Evolutionary conservation across 768 basidiomycete genomes (phyloP).

Genomic region (Rossbeevera mucosa): DNA sequence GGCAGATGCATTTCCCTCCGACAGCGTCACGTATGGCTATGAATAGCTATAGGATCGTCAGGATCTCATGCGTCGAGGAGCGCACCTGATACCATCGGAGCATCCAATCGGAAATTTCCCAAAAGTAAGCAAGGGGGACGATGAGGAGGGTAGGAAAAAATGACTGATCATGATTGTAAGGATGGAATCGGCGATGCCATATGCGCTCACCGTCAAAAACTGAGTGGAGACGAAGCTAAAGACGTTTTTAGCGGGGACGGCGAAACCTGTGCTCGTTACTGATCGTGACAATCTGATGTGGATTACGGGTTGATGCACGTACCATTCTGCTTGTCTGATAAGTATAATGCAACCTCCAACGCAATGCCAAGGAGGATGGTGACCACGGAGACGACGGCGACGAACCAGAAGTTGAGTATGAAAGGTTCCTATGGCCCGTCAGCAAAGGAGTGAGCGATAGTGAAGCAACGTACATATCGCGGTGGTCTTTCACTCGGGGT

Average conservation of each 20-base stretch:
- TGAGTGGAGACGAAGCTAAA: slow-evolving; percentile 46
- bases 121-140: slow-evolving; percentile 46
- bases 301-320: background rate
- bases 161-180: slow-evolving; percentile 34
- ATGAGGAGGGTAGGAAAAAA: slow-evolving; percentile 55
- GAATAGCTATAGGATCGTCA: slow-evolving; percentile 4
- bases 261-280: slow-evolving; percentile 43
- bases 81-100: slow-evolving; percentile 57
- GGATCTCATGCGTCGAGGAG: background rate
- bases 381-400: slow-evolving; percentile 36
- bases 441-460: background rate
- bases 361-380: slow-evolving; percentile 35
- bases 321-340: slow-evolving; percentile 20
- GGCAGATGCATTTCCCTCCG: slow-evolving; percentile 48
- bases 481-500: slow-evolving; percentile 38
- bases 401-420: slow-evolving; percentile 36
- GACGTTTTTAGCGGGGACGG: slow-evolving; percentile 45
- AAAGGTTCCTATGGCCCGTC: slow-evolving; percentile 24
- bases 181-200: background rate
- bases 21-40: slow-evolving; percentile 60
- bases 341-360: slow-evolving; percentile 9
- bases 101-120: slow-evolving; percentile 51
- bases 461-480: slow-evolving; percentile 38
- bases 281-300: background rate
- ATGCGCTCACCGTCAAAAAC: slow-evolving; percentile 40